phyloP scores from a whole-genome alignment of 495 filamentous ascomycete species.

The Hypoxylon crocopeplum region DNA sequence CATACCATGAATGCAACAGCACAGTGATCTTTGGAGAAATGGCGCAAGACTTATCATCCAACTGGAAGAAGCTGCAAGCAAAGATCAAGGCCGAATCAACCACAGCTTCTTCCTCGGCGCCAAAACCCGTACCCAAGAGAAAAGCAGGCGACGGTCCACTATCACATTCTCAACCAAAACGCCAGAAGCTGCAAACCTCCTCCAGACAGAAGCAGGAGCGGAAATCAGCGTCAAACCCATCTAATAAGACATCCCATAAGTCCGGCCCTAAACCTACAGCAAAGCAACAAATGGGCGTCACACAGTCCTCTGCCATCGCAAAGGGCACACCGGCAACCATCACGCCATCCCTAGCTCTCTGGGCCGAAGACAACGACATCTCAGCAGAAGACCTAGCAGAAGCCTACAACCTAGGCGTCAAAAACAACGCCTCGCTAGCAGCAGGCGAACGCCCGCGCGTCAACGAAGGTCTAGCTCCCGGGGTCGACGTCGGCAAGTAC shows the following conservation, averaged over 20 bases:
- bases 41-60: conserved; percentile 59
- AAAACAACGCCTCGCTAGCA: conserved; percentile 35
- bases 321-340: conserved; percentile 37
- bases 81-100: conserved; percentile 62
- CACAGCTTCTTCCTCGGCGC: conserved; percentile 35
- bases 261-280: neutral
- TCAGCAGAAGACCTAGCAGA: conserved; percentile 64
- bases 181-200: conserved; percentile 15
- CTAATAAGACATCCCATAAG: conserved; percentile 43
- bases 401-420: conserved; percentile 60
- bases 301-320: conserved; percentile 44
- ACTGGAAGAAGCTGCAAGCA: conserved; percentile 79
- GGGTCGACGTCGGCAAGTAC: conserved; percentile 76
- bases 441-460: conserved; percentile 34
- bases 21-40: conserved; percentile 30
- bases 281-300: conserved; percentile 44
- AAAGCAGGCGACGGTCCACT: conserved; percentile 33
- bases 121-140: conserved; percentile 31
- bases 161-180: conserved; percentile 22
- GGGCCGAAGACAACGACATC: conserved; percentile 65
- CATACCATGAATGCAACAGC: no score
- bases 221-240: conserved; percentile 38
- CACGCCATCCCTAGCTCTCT: conserved; percentile 51
- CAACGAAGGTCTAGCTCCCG: conserved; percentile 59
- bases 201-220: conserved; percentile 5